phyloP scores from a whole-genome alignment of 495 filamentous ascomycete species.

The Lophiostoma macrostomum region DNA sequence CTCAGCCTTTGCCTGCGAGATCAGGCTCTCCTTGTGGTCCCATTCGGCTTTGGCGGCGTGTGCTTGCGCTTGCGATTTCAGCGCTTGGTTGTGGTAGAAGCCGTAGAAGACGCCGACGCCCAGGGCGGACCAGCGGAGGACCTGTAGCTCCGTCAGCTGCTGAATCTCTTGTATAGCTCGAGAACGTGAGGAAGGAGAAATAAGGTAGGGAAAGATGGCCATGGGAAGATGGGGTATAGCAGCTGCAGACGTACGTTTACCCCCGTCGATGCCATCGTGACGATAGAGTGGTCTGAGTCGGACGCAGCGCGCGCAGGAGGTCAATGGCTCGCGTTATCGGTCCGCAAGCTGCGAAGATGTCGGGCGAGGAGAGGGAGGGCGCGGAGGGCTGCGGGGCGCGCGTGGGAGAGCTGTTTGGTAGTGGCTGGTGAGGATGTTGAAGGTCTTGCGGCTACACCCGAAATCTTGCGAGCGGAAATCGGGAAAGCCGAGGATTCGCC shows the following conservation, averaged over 20 bases:
- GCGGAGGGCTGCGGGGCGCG: conserved; percentile 38
- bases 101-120: conserved; percentile 87
- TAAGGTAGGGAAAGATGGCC: not conserved
- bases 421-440: conserved; percentile 33
- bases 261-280: conserved; percentile 56
- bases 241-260: conserved; percentile 56
- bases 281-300: not conserved
- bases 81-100: conserved; percentile 81
- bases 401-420: conserved; percentile 23
- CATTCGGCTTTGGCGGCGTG: conserved; percentile 70
- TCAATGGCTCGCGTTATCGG: too few species aligned
- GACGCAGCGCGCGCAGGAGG: not conserved
- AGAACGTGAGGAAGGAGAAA: not conserved
- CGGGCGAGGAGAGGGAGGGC: conserved; percentile 6
- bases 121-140: conserved; percentile 91
- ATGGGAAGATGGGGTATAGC: too few species aligned
- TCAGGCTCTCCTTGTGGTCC: conserved; percentile 79
- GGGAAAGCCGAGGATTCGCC: too few species aligned
- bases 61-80: conserved; percentile 63
- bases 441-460: conserved; percentile 29
- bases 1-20: conserved; percentile 85
- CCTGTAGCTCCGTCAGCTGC: conserved; percentile 52
- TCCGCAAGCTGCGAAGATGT: too few species aligned
- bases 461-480: conserved; percentile 29
- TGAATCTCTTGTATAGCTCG: not conserved